Evolutionary conservation across 2,329 filamentous ascomycete genomes (phyloP).

Genomic region (Neopestalotiopsis sp.): DNA sequence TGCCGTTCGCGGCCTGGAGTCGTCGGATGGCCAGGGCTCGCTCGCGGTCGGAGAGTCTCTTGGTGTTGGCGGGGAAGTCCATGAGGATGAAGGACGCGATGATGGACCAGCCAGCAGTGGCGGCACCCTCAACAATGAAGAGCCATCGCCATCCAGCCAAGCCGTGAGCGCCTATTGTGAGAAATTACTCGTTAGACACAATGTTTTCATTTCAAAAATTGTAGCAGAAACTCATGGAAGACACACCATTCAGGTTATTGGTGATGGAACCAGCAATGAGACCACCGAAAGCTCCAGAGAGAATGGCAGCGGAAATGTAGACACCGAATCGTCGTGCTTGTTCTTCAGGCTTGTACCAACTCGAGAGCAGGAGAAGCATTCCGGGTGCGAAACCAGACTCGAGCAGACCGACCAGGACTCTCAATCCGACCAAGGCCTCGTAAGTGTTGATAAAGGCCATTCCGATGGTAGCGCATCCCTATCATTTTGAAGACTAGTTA

Average conservation of each 20-base stretch:
- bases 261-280: slow-evolving; percentile 66
- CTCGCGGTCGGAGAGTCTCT: slow-evolving; percentile 13
- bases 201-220: neutral
- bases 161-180: slow-evolving; percentile 46
- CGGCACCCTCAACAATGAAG: slow-evolving; percentile 68
- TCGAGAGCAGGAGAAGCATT: slow-evolving; percentile 66
- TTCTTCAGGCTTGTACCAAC: slow-evolving; percentile 62
- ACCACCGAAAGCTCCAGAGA: slow-evolving; percentile 71
- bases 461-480: slow-evolving; percentile 29
- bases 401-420: slow-evolving; percentile 58
- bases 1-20: slow-evolving; percentile 52
- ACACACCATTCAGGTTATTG: slow-evolving; percentile 51
- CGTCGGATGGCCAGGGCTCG: slow-evolving; percentile 40
- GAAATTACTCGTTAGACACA: neutral
- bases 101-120: slow-evolving; percentile 59
- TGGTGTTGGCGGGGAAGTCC: slow-evolving; percentile 33
- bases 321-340: slow-evolving; percentile 54
- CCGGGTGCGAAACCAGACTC: slow-evolving; percentile 67
- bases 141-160: slow-evolving; percentile 57
- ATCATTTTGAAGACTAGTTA: neutral
- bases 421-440: slow-evolving; percentile 36
- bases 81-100: slow-evolving; percentile 42
- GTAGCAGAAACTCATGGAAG: neutral
- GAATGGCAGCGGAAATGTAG: slow-evolving; percentile 74
- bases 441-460: slow-evolving; percentile 37